Conservation (phyloP, 2,329 filamentous ascomycete genomes). For the Xylariales sp. region DNA sequence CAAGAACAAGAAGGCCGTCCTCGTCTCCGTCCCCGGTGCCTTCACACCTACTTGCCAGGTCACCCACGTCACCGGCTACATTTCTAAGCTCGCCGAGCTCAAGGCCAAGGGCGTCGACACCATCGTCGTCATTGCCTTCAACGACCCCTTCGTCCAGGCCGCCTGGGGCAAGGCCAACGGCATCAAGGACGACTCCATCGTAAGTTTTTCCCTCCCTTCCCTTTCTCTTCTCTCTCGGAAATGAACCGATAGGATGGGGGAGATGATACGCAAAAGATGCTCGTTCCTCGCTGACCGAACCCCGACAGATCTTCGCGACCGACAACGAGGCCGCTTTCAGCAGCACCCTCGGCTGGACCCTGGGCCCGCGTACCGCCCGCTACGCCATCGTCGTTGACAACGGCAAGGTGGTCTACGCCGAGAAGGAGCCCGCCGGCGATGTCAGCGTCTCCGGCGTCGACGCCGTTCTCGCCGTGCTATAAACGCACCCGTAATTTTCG, state of each 20-base stretch:
- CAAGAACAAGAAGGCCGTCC: constrained; percentile 66
- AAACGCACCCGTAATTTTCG: constrained; percentile 37
- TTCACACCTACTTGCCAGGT: constrained; percentile 90
- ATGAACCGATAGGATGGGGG: not conserved
- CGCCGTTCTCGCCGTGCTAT: constrained; percentile 65
- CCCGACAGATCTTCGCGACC: constrained; percentile 75
- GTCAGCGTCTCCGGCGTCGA: constrained; percentile 61
- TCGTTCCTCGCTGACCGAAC: constrained; percentile 14
- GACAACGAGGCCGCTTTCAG: constrained; percentile 78
- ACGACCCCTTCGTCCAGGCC: constrained; percentile 88
- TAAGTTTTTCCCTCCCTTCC: constrained; percentile 50
- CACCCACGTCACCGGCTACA: constrained; percentile 83
- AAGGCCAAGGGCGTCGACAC: constrained; percentile 85
- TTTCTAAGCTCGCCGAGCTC: constrained; percentile 76
- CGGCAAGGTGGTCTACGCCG: constrained; percentile 84
- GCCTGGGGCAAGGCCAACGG: constrained; percentile 91
- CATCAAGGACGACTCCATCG: constrained; percentile 74
- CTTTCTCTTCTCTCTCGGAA: not conserved
- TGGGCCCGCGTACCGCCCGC: constrained; percentile 75
- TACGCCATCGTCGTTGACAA: constrained; percentile 86
- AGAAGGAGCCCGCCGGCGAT: constrained; percentile 70
- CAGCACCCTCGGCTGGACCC: constrained; percentile 80
- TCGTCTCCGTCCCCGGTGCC: constrained; percentile 72
- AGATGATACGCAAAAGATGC: too few relatives aligned
- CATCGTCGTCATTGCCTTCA: constrained; percentile 83